phyloP scores from a whole-genome alignment of 2,329 filamentous ascomycete genomes.

The Cytospora schulzeri region DNA sequence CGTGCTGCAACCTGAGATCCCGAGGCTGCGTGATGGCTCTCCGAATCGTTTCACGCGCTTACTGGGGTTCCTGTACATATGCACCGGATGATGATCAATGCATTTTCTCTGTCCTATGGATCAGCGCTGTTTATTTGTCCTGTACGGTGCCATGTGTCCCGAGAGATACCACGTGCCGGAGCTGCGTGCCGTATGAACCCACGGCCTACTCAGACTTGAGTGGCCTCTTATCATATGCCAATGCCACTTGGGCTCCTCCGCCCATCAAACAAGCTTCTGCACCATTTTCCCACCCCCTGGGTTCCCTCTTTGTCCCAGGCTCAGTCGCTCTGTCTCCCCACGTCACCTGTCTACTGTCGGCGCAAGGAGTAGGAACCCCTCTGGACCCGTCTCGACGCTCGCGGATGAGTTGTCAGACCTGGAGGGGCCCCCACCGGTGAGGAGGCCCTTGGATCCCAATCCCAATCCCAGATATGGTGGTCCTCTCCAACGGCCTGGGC shows the following conservation, averaged over 20 bases:
- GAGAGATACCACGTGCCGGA: background rate
- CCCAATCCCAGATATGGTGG: constrained; percentile 8
- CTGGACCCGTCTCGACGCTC: constrained; percentile 3
- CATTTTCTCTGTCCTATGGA: constrained; percentile 5
- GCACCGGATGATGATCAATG: constrained; percentile 10
- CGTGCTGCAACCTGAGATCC: background rate
- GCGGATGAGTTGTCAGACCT: constrained; percentile 9
- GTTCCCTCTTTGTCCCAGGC: background rate
- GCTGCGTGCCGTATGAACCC: background rate
- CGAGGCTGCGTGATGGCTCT: constrained; percentile 1
- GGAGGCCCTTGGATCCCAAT: constrained; percentile 1
- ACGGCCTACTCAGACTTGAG: too few relatives aligned
- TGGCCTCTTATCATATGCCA: background rate
- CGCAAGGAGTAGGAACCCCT: background rate
- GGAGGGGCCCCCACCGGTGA: constrained; percentile 15
- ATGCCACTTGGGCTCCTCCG: background rate
- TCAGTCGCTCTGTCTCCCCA: constrained; percentile 2
- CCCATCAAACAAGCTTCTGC: background rate
- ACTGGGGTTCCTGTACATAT: background rate
- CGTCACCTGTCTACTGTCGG: constrained; percentile 9
- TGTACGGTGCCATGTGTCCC: constrained; percentile 12
- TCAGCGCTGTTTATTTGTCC: constrained; percentile 1
- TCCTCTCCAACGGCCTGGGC: background rate
- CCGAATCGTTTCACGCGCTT: background rate
- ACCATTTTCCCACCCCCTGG: background rate